Evolutionary conservation across 2,329 filamentous ascomycete species (phyloP), one percentile per base, ranked within the genome.

Genomic region (Boeremia lycopersici): DNA sequence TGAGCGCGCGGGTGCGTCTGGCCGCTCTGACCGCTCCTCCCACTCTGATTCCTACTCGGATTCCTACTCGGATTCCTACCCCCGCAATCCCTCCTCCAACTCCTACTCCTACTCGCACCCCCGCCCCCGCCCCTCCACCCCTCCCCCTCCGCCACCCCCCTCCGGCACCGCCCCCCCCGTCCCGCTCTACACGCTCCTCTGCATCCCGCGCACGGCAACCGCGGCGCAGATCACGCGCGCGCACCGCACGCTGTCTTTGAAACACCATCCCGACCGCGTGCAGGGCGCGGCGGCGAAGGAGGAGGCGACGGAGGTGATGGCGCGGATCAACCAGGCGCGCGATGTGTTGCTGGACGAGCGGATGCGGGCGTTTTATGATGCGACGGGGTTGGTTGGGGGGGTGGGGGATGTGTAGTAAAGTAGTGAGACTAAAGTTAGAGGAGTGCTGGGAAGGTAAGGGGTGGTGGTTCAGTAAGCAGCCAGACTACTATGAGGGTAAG

Each of bases 241-340:
- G 1, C 96, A 98, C 79, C 97, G 97, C 72, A 89, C 90, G 47
- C 80, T 97, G 57, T 93, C 93, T 19, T 95, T 98, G 77, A 96
- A 96, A 72, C 96, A 86, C 72, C 95, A 98, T 71, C 95, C 95
- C 15, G 95, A 99, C 49, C 61, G 66, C 7, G 46, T 41, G 11
- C 8, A 2, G n/a, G 58, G 33, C 5, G 41, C 15, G 10, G 40
- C 41, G 6, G 52, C 42, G 17, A 55, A 46, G 46, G 33, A 53
- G 6, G 26, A 23, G 19, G 67, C 69, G 17, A 67, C 62, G 13
- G 43, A 56, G n/a, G 60, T 43, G 28, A 67, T 67, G 65, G 60
- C 65, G 2, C 48, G 57, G 33, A 67, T 68, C 19, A 69, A 68
- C 33, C 54, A 56, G 17, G 65, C 65, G 6, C 51, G 56, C 15